These are phyloP conservation scores for Thalia dealbata DNA, from an alignment of 176 grass and related monocot genomes.

Conservation along the genomic window DNA sequence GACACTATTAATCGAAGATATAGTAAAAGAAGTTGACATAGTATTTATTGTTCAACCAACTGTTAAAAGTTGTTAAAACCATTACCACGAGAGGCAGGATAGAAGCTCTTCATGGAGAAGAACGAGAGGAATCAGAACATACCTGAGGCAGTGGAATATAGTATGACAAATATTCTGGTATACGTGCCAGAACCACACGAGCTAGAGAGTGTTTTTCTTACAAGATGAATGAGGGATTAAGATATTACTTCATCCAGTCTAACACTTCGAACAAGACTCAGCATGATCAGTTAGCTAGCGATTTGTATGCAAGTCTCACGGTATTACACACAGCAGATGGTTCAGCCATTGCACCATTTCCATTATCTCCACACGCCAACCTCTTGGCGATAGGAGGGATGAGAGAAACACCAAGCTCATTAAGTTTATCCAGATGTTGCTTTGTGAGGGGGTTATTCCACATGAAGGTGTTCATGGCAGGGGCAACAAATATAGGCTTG, in stretches of 20 bases:
- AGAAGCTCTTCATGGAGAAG: too few relatives aligned
- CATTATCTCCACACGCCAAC: conserved; percentile 68
- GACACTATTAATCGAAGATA: too few relatives aligned
- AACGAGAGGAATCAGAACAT: too few relatives aligned
- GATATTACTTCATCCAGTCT: not conserved
- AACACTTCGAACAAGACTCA: not conserved
- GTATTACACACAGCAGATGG: conserved; percentile 42
- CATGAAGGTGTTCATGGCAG: conserved; percentile 96
- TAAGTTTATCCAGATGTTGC: conserved; percentile 48
- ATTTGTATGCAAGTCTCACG: conserved; percentile 50
- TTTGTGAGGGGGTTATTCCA: conserved; percentile 81
- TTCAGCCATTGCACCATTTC: conserved; percentile 90
- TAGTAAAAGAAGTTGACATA: too few relatives aligned
- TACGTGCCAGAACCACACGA: not conserved
- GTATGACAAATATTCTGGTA: too few relatives aligned
- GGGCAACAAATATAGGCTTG: conserved; percentile 68
- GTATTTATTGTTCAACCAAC: too few relatives aligned
- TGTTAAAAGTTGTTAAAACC: too few relatives aligned
- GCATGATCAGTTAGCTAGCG: conserved; percentile 1
- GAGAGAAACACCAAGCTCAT: conserved; percentile 46
- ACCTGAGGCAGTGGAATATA: too few relatives aligned
- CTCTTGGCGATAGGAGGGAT: conserved; percentile 57
- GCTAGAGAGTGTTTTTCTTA: not conserved
- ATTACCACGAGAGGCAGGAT: too few relatives aligned
- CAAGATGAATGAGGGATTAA: not conserved